Evolutionary conservation across 2,329 filamentous ascomycete genomes (phyloP).

Genomic region (Pyrenochaeta sp.): DNA sequence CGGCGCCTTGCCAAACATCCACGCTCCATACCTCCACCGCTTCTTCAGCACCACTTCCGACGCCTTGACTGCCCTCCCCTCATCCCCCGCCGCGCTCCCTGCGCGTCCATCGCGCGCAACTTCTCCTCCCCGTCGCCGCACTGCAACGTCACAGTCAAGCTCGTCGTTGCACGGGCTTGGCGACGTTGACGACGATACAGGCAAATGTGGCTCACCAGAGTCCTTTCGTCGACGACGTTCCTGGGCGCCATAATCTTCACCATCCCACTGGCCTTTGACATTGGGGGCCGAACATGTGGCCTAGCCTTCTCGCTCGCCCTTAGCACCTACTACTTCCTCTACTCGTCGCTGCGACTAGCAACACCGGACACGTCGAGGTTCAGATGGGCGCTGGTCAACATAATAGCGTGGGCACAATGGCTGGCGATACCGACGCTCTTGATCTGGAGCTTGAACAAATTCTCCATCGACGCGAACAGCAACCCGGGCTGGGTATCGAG

Average conservation of each 20-base stretch:
- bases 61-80: constrained; percentile 20
- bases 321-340: constrained; percentile 88
- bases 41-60: constrained; percentile 12
- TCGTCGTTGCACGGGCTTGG: constrained; percentile 58
- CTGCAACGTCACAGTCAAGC: constrained; percentile 38
- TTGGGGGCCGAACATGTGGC: constrained; percentile 92
- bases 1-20: constrained; percentile 18
- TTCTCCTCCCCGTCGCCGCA: constrained; percentile 17
- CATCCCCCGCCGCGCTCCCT: constrained; percentile 31
- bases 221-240: constrained; percentile 82
- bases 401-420: constrained; percentile 82
- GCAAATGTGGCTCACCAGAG: constrained; percentile 84
- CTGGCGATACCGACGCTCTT: constrained; percentile 83
- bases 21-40: constrained; percentile 23
- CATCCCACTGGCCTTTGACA: constrained; percentile 96
- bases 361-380: constrained; percentile 82
- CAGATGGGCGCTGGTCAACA: constrained; percentile 72
- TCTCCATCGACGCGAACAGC: constrained; percentile 85
- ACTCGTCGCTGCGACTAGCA: constrained; percentile 79
- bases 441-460: constrained; percentile 95
- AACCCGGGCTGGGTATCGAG: constrained; percentile 78
- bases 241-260: constrained; percentile 92
- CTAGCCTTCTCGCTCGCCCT: constrained; percentile 91
- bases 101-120: constrained; percentile 39
- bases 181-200: constrained; percentile 52